These are phyloP conservation scores for Daldinia sp. DNA, from an alignment of 2,329 filamentous ascomycete species.

Conservation along the genomic window DNA sequence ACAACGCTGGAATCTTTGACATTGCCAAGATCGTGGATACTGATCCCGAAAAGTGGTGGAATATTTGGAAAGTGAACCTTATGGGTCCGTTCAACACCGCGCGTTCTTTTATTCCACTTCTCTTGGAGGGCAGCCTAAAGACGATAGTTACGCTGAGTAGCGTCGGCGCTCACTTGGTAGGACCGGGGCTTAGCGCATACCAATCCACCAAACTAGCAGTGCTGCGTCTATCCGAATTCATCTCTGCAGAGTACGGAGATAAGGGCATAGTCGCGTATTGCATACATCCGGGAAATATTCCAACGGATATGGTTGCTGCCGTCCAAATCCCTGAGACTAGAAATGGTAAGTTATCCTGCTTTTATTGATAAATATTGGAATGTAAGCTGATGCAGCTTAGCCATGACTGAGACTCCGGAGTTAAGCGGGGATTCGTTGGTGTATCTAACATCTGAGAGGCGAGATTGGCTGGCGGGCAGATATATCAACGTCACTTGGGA, in stretches of 20 bases:
- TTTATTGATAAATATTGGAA: background rate
- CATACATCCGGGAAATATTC: constrained; percentile 54
- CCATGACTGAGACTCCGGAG: constrained; percentile 41
- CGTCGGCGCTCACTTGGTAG: constrained; percentile 48
- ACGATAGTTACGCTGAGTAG: constrained; percentile 55
- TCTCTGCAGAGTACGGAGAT: constrained; percentile 52
- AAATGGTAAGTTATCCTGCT: constrained; percentile 26
- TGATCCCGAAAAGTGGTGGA: constrained; percentile 49
- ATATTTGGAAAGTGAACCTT: constrained; percentile 58
- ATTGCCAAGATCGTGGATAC: constrained; percentile 37
- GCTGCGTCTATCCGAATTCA: constrained; percentile 55
- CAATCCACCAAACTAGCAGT: constrained; percentile 55
- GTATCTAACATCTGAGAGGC: constrained; percentile 43
- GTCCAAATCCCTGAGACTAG: constrained; percentile 16
- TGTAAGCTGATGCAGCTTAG: constrained; percentile 26
- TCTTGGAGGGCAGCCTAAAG: constrained; percentile 44
- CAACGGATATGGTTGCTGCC: constrained; percentile 46
- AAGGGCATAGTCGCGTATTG: constrained; percentile 52
- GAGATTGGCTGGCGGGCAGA: constrained; percentile 48
- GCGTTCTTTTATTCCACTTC: constrained; percentile 56
- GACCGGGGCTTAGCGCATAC: constrained; percentile 51
- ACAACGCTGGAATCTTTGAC: constrained; percentile 45
- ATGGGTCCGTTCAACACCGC: constrained; percentile 56
- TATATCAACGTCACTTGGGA: constrained; percentile 53
- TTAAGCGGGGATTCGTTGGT: constrained; percentile 45